Evolutionary conservation across 768 basidiomycete species (phyloP).

Genomic region (Serendipita indica): DNA sequence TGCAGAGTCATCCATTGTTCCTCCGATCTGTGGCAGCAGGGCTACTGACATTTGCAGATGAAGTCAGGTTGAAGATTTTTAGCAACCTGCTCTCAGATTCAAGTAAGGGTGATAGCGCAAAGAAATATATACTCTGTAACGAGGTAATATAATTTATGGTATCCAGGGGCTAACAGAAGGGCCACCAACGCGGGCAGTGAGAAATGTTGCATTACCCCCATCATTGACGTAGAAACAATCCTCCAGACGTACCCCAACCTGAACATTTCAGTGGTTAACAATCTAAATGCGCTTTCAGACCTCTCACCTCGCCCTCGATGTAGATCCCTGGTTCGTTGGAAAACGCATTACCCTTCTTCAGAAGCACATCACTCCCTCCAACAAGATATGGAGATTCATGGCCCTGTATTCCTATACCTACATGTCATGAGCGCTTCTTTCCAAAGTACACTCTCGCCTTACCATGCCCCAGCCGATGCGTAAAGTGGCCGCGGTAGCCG

Average conservation of each 20-base stretch:
- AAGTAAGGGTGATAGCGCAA: background rate
- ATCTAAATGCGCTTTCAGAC: background rate
- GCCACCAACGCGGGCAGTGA: conserved; percentile 54
- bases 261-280: conserved; percentile 11
- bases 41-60: background rate
- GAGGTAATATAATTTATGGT: conserved; percentile 5
- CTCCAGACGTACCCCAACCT: conserved; percentile 70
- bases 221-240: conserved; percentile 60
- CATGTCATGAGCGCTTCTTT: no score
- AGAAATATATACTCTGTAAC: background rate
- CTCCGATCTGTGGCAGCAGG: background rate
- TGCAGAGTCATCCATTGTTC: background rate
- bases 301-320: conserved; percentile 46
- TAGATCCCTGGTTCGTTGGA: conserved; percentile 72
- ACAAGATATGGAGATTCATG: conserved; percentile 73
- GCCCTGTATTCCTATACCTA: conserved; percentile 72
- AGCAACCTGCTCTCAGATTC: background rate
- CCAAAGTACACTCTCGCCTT: conserved; percentile 19
- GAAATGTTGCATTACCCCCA: conserved; percentile 37
- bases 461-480: conserved; percentile 74
- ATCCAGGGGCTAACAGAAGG: conserved; percentile 26
- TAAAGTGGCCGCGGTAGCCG: conserved; percentile 48
- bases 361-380: conserved; percentile 45
- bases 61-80: conserved; percentile 6
- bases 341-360: conserved; percentile 56